A percentile compares a stretch with the other conserved stretches of the same genome.
phyloP scores from a whole-genome alignment of 257 asterid species.

The Jacaranda copaia region DNA sequence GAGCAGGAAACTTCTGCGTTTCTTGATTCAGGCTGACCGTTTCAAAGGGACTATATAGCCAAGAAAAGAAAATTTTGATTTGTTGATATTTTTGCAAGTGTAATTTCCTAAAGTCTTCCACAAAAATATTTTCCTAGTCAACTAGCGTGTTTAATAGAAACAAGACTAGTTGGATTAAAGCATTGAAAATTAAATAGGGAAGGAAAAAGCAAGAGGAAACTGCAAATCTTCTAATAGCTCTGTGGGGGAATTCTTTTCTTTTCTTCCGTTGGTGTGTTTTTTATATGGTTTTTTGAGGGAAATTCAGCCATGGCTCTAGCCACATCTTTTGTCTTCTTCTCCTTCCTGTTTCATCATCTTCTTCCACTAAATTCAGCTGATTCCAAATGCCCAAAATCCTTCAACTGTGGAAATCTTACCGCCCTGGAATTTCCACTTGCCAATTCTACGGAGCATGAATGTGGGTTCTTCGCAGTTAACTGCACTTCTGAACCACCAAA shows the following conservation, averaged over 20 bases:
- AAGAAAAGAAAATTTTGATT: background rate
- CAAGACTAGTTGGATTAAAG: slow-evolving; percentile 15
- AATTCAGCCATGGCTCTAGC: slow-evolving; percentile 24
- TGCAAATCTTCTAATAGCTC: background rate
- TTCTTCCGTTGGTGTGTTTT: background rate
- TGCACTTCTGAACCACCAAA: slow-evolving; percentile 17
- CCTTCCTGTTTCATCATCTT: slow-evolving; percentile 29
- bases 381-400: slow-evolving; percentile 40
- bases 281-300: slow-evolving; percentile 14
- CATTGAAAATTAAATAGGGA: slow-evolving; percentile 2
- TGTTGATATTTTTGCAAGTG: background rate
- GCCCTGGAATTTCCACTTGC: slow-evolving; percentile 44
- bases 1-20: slow-evolving; percentile 34
- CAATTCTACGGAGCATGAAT: background rate
- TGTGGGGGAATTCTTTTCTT: background rate
- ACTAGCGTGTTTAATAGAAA: slow-evolving; percentile 37
- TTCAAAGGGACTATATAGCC: slow-evolving; percentile 32
- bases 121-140: slow-evolving; percentile 36
- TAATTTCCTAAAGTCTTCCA: slow-evolving; percentile 31
- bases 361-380: slow-evolving; percentile 23
- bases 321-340: background rate
- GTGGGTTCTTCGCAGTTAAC: slow-evolving; percentile 48
- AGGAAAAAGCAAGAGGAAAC: background rate
- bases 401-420: slow-evolving; percentile 40
- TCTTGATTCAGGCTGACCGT: slow-evolving; percentile 32